phyloP scores from a whole-genome alignment of 179 eudicot genomes.

The Amaranthus tricolor region DNA sequence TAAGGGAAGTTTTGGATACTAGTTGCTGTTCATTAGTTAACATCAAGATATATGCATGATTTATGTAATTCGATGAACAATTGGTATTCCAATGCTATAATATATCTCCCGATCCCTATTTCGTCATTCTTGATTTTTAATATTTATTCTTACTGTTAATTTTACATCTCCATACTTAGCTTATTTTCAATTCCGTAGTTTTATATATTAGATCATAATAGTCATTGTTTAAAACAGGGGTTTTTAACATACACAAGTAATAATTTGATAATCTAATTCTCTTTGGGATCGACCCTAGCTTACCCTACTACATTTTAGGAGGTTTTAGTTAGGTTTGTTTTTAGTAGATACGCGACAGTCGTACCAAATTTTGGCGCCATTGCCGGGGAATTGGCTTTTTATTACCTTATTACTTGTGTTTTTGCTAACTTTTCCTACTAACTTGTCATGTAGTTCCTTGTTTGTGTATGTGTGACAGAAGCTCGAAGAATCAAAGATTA shows the following conservation, averaged over 20 bases:
- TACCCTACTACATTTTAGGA: neutral
- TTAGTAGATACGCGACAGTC: too few species aligned
- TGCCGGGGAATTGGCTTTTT: neutral
- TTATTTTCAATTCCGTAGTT: neutral
- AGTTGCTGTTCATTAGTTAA: neutral
- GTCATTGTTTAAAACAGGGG: neutral
- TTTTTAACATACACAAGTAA: neutral
- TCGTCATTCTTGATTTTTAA: neutral
- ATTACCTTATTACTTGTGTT: neutral
- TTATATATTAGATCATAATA: neutral
- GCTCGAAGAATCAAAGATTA: too few species aligned
- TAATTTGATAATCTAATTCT: neutral
- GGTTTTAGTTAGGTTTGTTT: neutral
- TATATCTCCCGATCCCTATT: neutral
- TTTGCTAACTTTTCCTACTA: neutral
- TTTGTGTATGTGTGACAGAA: too few species aligned
- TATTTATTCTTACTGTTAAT: neutral
- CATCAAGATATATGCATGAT: neutral
- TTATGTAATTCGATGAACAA: constrained; percentile 1
- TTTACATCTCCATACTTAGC: neutral
- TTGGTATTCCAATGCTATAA: neutral
- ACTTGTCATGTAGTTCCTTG: neutral
- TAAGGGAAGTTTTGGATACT: neutral
- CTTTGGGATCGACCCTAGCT: constrained; percentile 4
- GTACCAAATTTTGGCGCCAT: neutral